Conservation (phyloP, 345 rosid species). For the Turritis glabra region DNA sequence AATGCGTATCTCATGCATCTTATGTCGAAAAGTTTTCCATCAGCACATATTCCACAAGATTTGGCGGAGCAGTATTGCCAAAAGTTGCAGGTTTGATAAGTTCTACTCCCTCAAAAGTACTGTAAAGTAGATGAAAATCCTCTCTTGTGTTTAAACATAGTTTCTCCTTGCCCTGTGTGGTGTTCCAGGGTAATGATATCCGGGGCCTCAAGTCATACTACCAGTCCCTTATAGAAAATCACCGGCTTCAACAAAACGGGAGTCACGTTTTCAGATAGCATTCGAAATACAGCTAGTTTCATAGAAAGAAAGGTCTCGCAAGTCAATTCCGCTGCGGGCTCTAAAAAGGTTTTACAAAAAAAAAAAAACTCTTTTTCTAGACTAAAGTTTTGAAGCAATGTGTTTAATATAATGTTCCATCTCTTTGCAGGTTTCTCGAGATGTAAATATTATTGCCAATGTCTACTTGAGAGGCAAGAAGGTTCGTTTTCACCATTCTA, state of each 20-base stretch:
- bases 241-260: conserved; percentile 77
- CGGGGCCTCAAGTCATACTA: conserved; percentile 67
- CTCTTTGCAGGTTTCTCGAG: conserved; percentile 19
- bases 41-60: conserved; percentile 64
- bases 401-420: conserved; percentile 1
- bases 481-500: conserved; percentile 20
- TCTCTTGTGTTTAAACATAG: conserved; percentile 1
- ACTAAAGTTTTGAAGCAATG: not conserved
- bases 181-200: conserved; percentile 73
- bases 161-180: conserved; percentile 1
- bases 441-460: conserved; percentile 30
- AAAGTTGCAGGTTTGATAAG: conserved; percentile 74
- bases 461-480: conserved; percentile 32
- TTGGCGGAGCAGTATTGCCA: conserved; percentile 79
- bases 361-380: not conserved
- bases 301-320: conserved; percentile 13
- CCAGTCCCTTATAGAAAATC: conserved; percentile 68
- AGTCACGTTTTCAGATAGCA: conserved; percentile 85
- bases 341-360: not conserved
- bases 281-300: conserved; percentile 6
- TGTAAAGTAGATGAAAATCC: not conserved
- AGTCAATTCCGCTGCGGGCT: conserved; percentile 18
- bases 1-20: conserved; percentile 66
- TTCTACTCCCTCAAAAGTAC: not conserved
- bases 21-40: conserved; percentile 55